Evolutionary conservation across 129 eudicot genomes (phyloP).

Genomic region (Logfia minima): DNA sequence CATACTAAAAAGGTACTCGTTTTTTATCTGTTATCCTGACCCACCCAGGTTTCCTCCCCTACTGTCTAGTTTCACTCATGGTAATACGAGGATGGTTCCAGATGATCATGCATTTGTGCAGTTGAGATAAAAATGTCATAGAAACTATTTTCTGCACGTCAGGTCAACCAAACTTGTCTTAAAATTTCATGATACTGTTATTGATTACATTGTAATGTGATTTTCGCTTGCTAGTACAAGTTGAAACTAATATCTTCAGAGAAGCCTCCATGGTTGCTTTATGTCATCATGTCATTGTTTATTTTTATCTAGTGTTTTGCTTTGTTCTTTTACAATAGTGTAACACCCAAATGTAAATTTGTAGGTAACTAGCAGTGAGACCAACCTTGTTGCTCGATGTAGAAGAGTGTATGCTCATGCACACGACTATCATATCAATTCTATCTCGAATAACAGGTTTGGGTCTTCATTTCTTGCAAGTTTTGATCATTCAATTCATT

Average conservation of each 20-base stretch:
- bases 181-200: constrained; percentile 10
- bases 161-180: neutral
- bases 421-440: constrained; percentile 96
- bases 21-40: neutral
- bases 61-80: constrained; percentile 5
- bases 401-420: constrained; percentile 99
- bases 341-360: constrained; percentile 26
- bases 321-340: constrained; percentile 12
- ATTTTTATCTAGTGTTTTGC: constrained; percentile 16
- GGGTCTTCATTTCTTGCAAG: constrained; percentile 7
- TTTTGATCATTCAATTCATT: neutral
- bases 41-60: neutral
- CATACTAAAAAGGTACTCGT: neutral
- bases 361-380: constrained; percentile 89
- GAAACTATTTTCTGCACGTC: neutral
- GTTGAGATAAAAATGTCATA: neutral
- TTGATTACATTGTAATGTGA: neutral
- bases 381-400: constrained; percentile 89
- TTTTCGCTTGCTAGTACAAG: neutral
- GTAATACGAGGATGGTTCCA: constrained; percentile 17
- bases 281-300: constrained; percentile 13
- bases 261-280: neutral
- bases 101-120: constrained; percentile 9
- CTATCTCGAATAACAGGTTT: constrained; percentile 92
- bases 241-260: constrained; percentile 1